Evolutionary conservation across 2,329 filamentous ascomycete genomes (phyloP).

Genomic region (Pyricularia pennisetigena): DNA sequence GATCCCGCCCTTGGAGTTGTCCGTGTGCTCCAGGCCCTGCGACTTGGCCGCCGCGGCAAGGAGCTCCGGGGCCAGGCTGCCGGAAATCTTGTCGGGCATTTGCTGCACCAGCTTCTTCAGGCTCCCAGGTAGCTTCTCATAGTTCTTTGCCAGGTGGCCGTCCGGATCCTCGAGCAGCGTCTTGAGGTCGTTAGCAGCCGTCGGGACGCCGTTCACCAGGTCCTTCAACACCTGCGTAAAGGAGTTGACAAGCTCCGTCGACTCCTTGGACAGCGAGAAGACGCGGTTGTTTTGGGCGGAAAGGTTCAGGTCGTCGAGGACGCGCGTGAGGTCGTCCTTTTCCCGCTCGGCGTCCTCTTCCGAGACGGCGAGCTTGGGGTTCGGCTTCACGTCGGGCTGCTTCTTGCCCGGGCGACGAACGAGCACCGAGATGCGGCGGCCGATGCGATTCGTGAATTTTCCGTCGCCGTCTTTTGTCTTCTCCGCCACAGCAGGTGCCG

Average conservation of each 20-base stretch:
- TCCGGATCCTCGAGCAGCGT: slow-evolving; percentile 50
- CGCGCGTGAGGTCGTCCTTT: slow-evolving; percentile 62
- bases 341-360: slow-evolving; percentile 33
- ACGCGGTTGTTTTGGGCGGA: slow-evolving; percentile 77
- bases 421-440: slow-evolving; percentile 23
- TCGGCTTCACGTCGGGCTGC: slow-evolving; percentile 22
- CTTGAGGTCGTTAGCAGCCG: slow-evolving; percentile 82
- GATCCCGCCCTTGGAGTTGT: slow-evolving; percentile 29
- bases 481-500: slow-evolving; percentile 9
- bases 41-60: slow-evolving; percentile 71
- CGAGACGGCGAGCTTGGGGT: slow-evolving; percentile 21
- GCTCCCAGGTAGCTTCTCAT: slow-evolving; percentile 62
- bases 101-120: slow-evolving; percentile 80
- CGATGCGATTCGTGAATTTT: slow-evolving; percentile 18
- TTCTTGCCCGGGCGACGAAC: slow-evolving; percentile 27
- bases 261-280: slow-evolving; percentile 76
- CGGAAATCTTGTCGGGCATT: slow-evolving; percentile 72
- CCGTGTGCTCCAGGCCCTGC: slow-evolving; percentile 51
- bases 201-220: slow-evolving; percentile 83
- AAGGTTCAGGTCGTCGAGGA: slow-evolving; percentile 79
- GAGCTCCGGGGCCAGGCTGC: slow-evolving; percentile 68
- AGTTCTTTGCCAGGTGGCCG: slow-evolving; percentile 47
- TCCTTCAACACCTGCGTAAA: slow-evolving; percentile 92
- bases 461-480: slow-evolving; percentile 15
- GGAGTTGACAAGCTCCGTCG: slow-evolving; percentile 66